Evolutionary conservation across 257 asterid genomes (phyloP), one percentile per base, ranked within the genome.

Genomic region (Fraxinus excelsior): DNA sequence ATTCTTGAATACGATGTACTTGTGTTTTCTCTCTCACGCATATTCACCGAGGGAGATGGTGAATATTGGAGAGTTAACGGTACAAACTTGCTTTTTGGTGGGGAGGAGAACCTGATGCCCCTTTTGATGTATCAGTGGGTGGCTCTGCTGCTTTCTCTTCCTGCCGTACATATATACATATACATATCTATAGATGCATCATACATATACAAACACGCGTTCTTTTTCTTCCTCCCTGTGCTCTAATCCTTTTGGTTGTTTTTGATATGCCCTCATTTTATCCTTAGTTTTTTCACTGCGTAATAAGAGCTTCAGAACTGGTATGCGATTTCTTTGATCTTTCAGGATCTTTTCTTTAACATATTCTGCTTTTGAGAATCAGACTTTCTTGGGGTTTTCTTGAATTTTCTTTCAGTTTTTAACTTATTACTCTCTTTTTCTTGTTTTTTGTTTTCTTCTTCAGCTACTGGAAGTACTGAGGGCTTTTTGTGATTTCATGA

Each of bases 111-210:
- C 92, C 91, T 83, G 96, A 91, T 89, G 86, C 92, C 90, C 84
- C 87, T 80, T 88, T 85, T 87, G 91, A 88, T 91, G 93, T 78
- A 79, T 87, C 84, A 90, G 97, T 93, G 94, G 94, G 97, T 91
- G 96, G 92, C 88, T 87, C 87, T 40, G 49, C 49, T 70, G 76
- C 81, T 83, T 82, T 80, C 87, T 82, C 79, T 80, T 72, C 80
- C 64, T 28, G 72, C 80, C 75, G 40, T 67, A 44, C 64, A 53
- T 18, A 18, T 29, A 62, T 70, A 28, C 73, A 19, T 67, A 42
- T 56, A 40, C 71, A 67, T 8, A 72, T 25, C 13, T 14, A 44
- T 44, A 44, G 19, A 34, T 26, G 42, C 44, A 83, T 14, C 5
- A 34, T 26, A 56, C 44, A 83, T 14, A 78, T 21, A 56, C 56